phyloP scores from a whole-genome alignment of 2,329 filamentous ascomycete genomes.

The Cladosporium sp. region DNA sequence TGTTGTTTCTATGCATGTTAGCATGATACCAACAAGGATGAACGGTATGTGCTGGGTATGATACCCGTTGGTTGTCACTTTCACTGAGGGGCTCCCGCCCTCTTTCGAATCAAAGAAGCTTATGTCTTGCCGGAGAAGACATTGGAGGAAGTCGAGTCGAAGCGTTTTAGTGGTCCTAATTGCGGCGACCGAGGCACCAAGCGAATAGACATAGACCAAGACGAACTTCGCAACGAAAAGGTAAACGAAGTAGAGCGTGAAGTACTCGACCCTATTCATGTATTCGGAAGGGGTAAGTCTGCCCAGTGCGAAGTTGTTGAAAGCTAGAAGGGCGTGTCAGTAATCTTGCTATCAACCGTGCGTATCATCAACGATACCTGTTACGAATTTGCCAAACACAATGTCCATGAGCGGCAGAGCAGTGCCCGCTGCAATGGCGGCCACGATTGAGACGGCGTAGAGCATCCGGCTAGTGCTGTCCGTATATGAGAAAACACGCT shows the following conservation, averaged over 20 bases:
- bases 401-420: slow-evolving; percentile 53
- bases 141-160: slow-evolving; percentile 64
- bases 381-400: slow-evolving; percentile 55
- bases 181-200: slow-evolving; percentile 52
- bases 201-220: slow-evolving; percentile 58
- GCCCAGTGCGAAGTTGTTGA: slow-evolving; percentile 17
- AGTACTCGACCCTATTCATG: slow-evolving; percentile 19
- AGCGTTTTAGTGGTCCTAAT: slow-evolving; percentile 53
- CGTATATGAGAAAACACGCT: slow-evolving; percentile 39
- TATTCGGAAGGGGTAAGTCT: slow-evolving; percentile 7
- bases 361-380: slow-evolving; percentile 22
- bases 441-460: slow-evolving; percentile 34
- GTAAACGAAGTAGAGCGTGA: slow-evolving; percentile 67
- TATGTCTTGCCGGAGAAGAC: slow-evolving; percentile 66
- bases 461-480: slow-evolving; percentile 33
- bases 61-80: slow-evolving; percentile 58
- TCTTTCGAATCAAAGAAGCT: slow-evolving; percentile 64
- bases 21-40: background rate
- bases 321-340: background rate
- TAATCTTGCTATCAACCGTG: background rate
- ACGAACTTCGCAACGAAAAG: slow-evolving; percentile 68
- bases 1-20: slow-evolving; percentile 18
- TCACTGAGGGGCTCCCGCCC: slow-evolving; percentile 61
- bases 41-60: slow-evolving; percentile 39
- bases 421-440: slow-evolving; percentile 48